Conservation (phyloP, 306 rosid genomes). For the Glycine soja region DNA sequence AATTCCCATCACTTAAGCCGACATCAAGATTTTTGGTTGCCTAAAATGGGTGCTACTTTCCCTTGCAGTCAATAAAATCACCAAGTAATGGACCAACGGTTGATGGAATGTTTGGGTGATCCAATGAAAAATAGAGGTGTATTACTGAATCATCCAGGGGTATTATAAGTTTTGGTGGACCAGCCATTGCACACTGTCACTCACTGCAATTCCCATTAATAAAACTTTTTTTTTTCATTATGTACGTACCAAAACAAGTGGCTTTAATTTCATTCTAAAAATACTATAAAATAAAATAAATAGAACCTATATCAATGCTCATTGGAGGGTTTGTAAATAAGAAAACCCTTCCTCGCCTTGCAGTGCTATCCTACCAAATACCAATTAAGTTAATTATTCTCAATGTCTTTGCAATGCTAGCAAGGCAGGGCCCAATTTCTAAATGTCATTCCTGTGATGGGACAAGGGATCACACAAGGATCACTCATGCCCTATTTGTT, state of each 20-base stretch:
- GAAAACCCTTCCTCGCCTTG: no score
- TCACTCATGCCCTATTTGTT: conserved; percentile 47
- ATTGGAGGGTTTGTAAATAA: no score
- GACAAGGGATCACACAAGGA: conserved; percentile 55
- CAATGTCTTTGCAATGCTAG: conserved; percentile 42
- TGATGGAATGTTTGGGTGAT: conserved; percentile 54
- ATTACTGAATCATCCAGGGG: conserved; percentile 48
- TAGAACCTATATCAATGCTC: no score
- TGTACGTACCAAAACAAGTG: background rate
- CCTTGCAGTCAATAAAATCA: conserved; percentile 51
- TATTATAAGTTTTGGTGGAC: conserved; percentile 55
- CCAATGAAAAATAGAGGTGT: conserved; percentile 56
- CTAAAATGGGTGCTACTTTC: conserved; percentile 54
- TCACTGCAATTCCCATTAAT: no score
- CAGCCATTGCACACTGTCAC: conserved; percentile 10
- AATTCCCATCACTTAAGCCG: conserved; percentile 56
- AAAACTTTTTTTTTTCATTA: no score
- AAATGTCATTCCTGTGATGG: conserved; percentile 53
- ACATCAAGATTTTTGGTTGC: conserved; percentile 57
- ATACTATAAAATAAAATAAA: no score
- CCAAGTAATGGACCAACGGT: conserved; percentile 54
- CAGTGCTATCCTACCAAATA: no score
- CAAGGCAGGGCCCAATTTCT: conserved; percentile 48
- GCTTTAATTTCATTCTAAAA: no score
- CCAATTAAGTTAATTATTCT: conserved; percentile 45